Conservation (phyloP, 1,139 yeast genomes). For the Pichia sp. region DNA sequence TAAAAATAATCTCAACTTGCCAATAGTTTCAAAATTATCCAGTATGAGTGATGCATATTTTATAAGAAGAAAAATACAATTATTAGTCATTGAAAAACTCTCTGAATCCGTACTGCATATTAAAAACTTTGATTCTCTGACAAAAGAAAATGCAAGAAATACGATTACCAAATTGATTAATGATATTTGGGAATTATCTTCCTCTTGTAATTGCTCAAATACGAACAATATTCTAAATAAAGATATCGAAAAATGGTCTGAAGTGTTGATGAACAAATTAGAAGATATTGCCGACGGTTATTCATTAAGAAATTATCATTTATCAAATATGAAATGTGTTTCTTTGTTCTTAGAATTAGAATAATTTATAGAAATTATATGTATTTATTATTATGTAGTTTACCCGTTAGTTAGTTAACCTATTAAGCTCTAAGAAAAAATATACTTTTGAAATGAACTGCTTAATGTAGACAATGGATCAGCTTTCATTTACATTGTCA, state of each 20-base stretch:
- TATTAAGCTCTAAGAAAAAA: no score
- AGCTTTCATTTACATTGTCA: no score
- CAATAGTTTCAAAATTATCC: conserved; percentile 30
- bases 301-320: conserved; percentile 25
- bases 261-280: conserved; percentile 16
- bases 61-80: conserved; percentile 34
- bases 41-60: conserved; percentile 31
- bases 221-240: conserved; percentile 17
- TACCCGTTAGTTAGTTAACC: no score
- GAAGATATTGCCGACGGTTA: conserved; percentile 24
- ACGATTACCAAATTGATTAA: conserved; percentile 14
- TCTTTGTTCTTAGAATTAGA: conserved; percentile 10
- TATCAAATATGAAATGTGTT: conserved; percentile 18
- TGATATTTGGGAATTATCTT: conserved; percentile 22
- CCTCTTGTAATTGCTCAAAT: conserved; percentile 20
- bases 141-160: conserved; percentile 19
- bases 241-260: conserved; percentile 22
- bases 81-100: conserved; percentile 28
- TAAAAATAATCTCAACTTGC: conserved; percentile 11
- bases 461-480: no score
- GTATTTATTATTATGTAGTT: neutral
- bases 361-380: neutral
- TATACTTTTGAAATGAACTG: no score
- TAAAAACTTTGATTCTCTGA: conserved; percentile 8
- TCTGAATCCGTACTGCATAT: conserved; percentile 15